Evolutionary conservation across 2,329 filamentous ascomycete genomes (phyloP).

Genomic region (Fusarium sp.): DNA sequence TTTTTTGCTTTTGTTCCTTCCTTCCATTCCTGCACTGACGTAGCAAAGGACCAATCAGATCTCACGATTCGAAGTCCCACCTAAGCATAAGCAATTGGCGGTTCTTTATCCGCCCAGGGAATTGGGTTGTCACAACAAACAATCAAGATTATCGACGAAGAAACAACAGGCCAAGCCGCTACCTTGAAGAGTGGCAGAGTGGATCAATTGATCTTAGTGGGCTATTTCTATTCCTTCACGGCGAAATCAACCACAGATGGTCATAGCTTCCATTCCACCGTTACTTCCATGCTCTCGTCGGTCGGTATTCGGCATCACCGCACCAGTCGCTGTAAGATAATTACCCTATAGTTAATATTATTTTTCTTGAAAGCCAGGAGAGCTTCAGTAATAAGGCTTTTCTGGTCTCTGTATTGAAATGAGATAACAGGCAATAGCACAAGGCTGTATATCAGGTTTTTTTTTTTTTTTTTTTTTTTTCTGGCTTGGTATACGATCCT

Average conservation of each 20-base stretch:
- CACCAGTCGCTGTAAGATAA: neutral
- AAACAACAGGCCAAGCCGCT: neutral
- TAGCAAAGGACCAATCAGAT: neutral
- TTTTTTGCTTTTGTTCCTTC: neutral
- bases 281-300: no score
- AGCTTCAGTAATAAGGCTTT: neutral
- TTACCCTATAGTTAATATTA: neutral
- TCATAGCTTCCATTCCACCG: neutral
- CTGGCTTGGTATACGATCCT: neutral
- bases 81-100: neutral
- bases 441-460: neutral
- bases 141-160: neutral
- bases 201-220: no score
- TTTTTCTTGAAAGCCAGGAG: neutral
- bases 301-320: neutral
- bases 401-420: fast-evolving
- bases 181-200: no score
- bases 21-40: neutral
- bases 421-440: neutral
- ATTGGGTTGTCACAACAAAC: neutral
- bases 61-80: neutral
- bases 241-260: neutral
- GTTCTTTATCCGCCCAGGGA: neutral
- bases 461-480: no score
- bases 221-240: no score